Base-by-base conservation (phyloP, 1,284 basidiomycete genomes). In the Cutaneotrichosporon mucoides region DNA sequence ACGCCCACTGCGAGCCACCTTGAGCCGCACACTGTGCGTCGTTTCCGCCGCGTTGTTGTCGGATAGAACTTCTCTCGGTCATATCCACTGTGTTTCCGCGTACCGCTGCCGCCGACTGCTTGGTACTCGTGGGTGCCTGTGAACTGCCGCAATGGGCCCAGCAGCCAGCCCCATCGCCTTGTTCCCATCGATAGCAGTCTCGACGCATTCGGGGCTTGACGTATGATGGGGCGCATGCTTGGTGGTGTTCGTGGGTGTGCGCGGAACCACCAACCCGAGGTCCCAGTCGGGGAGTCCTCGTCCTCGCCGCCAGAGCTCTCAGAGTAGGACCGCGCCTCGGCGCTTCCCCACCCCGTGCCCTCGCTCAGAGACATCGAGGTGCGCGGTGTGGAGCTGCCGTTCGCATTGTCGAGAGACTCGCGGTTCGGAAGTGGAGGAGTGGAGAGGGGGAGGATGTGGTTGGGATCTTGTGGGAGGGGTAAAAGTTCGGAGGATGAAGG, bases 361-460 rank as follows among this genome's bases (percentile, higher is more conserved):
- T 66, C 66, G 7, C 68, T 68, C 13, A 60, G 59, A 9, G 70
- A 70, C 24, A 66, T 66, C 12, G 66, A 67, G 5, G 68, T 68
- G 15, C 68, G 57, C 12, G 67, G 69, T 43, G 57, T 65, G 11
- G 63, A 62, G 10, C 46, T 48, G 34, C 33, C 34, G 46, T 40
- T 12, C 9, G n/a, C 46, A 48, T 48, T 35, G 34, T 48, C 46
- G 46, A 48, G 46, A 13, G 46, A 48, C 13, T 48, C 46, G 46
- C 34, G 46, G 13, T 12, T n/a, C 2, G 34, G 9, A 4, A 33
- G 34, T 13, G 46, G 46, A 6, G 46, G 46, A 12, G 46, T 48
- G 24, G 46, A 48, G 34, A 48, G 46, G 33, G 46, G 46, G 34
- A 47, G 46, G n/a, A 48, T 34, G 34, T 48, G 33, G 46, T 48